Evolutionary conservation across 345 rosid genomes (phyloP), one percentile per base, ranked within the genome.

Genomic region (Combretum micranthum): DNA sequence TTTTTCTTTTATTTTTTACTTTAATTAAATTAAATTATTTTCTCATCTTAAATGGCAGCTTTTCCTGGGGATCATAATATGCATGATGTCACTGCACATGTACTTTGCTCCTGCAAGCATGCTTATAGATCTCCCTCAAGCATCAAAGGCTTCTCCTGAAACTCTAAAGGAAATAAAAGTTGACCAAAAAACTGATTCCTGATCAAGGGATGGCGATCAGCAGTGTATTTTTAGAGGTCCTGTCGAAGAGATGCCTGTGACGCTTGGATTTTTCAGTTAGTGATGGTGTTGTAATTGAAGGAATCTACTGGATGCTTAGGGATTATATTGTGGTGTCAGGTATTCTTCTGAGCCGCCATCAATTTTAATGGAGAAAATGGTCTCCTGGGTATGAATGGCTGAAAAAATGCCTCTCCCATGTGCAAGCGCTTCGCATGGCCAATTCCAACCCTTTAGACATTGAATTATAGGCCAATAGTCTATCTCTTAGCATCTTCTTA

Each of bases 71-170:
- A 90, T 87, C 37, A 70, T 87, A 51, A 77, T 89, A 52, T 93
- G 99, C 72, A 89, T 89, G 80, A 93, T 93, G 99, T 93, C 92
- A 0, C 77, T 90, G 16, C 97, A 90, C 64, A 85, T 89, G 96
- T 93, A 90, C 64, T 89, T 93, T 71, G 88, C 96, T 18, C 88
- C 95, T 50, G 83, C 88, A 44, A 75, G 26, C 56, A 75, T 68
- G 79, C 96, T 87, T 20, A 61, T 89, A 47, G 95, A 82, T 64
- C 61, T 77, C 65, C 88, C 96, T 6, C 14, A 74, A 44, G 45
- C 77, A 13, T 59, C 52, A 10, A 83, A 80, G 76, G 52, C 77
- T 1, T 68, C 68, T 66, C 70, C 91, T 1, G 94, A 80, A 67
- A 77, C 63, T 62, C 80, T 86, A n/a, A 63, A 74, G 65, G 82